Conservation (phyloP, 805 yeast genomes). For the Sporopachydermia lactativora region DNA sequence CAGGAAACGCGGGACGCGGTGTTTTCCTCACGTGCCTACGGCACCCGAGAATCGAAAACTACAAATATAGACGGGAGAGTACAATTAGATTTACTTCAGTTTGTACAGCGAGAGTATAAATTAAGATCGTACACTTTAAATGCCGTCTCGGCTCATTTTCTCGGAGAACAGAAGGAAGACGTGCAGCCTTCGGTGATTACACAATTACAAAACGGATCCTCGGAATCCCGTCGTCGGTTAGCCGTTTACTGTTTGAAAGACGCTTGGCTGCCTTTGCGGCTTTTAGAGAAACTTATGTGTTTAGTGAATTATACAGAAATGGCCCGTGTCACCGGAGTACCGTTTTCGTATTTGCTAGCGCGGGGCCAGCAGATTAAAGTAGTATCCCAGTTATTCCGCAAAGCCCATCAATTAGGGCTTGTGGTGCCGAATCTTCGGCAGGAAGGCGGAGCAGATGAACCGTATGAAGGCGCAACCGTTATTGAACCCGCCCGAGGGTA, state of each 20-base stretch:
- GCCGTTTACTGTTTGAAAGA: slow-evolving; percentile 97
- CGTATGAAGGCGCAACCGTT: slow-evolving; percentile 97
- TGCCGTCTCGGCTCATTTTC: slow-evolving; percentile 86
- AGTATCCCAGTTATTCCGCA: slow-evolving; percentile 86
- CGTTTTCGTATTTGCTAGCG: slow-evolving; percentile 73
- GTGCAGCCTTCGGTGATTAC: slow-evolving; percentile 96
- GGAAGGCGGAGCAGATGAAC: slow-evolving; percentile 76
- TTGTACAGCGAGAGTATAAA: slow-evolving; percentile 88
- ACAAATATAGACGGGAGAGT: slow-evolving; percentile 92
- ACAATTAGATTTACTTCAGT: slow-evolving; percentile 87
- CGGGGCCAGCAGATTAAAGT: slow-evolving; percentile 98
- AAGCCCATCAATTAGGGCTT: slow-evolving; percentile 74
- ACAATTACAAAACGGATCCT: slow-evolving; percentile 80
- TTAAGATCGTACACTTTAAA: slow-evolving; percentile 88
- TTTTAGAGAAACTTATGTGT: slow-evolving; percentile 89
- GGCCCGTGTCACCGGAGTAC: slow-evolving; percentile 99
- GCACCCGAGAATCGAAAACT: slow-evolving; percentile 85
- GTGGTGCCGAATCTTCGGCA: slow-evolving; percentile 81
- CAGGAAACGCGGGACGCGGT: slow-evolving; percentile 74
- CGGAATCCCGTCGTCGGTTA: slow-evolving; percentile 84
- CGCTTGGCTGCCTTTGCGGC: slow-evolving; percentile 80
- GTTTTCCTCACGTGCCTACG: slow-evolving; percentile 91
- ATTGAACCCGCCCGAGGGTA: slow-evolving; percentile 94
- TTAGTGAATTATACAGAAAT: slow-evolving; percentile 94
- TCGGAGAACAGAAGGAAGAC: slow-evolving; percentile 95